Evolutionary conservation across 371 early-diverging fungal genomes (phyloP), one percentile per base, ranked within the genome.

Genomic region (Umbelopsis sp.): DNA sequence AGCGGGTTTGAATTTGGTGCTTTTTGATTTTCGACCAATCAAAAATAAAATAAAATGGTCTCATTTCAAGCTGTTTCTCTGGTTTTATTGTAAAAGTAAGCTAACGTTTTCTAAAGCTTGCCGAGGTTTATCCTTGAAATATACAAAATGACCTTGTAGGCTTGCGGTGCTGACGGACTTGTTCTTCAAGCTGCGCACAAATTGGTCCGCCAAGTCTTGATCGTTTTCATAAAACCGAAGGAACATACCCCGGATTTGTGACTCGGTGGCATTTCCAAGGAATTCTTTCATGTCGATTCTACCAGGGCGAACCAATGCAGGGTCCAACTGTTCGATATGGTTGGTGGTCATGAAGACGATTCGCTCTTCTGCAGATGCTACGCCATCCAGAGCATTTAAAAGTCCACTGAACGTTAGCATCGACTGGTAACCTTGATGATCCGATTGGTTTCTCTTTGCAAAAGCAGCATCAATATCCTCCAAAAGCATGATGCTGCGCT

Each of bases 381-480:
- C 99, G 22, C 99, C 99, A 72, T 99, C 99, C 53, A 99, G 79
- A 1, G 99, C 98, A 76, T 99, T 99, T 53, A 99, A 87, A 12
- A 99, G 88, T 5, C 99, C 99, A 70, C 94, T 91, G 78, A 99
- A 99, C 0, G 99, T 99, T 18, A 99, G 93, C 92, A 95, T 96
- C 10, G 98, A 96, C 65, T 92, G 93, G 73, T 90, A 91, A 70
- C 92, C 91, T 76, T 90, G 86, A 63, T 86, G 74, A 63, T 86
- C 86, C 3, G 80, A 69, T 63, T 85, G 89, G 52, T 76, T 82
- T 69, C 87, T 83, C 74, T 87, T 88, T 18, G 87, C 83, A 74
- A 99, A 99, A 4, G 99, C 99, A 1, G 99, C 99, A 78, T 99
- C 99, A 48, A 99, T 92, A 78, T 99, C 99, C 80, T 99, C 99